Evolutionary conservation across 1,284 basidiomycete species (phyloP), one percentile per base, ranked within the genome.

Genomic region (Apiotrichum siamense): DNA sequence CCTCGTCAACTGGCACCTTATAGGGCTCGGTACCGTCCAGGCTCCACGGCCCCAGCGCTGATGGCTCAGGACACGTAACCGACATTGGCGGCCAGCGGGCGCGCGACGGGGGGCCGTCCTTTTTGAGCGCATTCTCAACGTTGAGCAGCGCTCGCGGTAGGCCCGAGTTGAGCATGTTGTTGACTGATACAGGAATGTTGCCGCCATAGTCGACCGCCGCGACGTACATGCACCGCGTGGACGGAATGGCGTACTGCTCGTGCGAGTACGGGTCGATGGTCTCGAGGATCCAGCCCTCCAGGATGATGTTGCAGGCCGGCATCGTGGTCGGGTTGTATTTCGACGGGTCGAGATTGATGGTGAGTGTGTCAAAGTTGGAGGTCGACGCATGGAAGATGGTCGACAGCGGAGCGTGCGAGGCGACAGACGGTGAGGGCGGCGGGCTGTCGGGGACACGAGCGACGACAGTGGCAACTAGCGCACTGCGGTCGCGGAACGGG

Each of bases 201-300:
- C 92, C 91, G 4, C 85, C 85, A 65, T 87, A 93, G 72, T 98
- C 93, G 50, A 96, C 80, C 0, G 90, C 87, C 6, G 87, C 83
- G 36, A 97, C 79, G 57, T 92, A 81, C 43, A 88, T 94, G 72
- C 90, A 93, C 47, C 87, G 77, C 23, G 94, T 91, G 3, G 92
- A 97, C 0, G 94, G 94, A 40, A 98, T 97, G 15, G 88, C 83
- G 67, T 93, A 94, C 62, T 90, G 92, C 70, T 96, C 91, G 54
- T 87, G 85, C 38, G 89, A 89, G 69, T 98, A 98, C 0, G 96
- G 94, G 69, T 98, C 94, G 39, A 98, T 79, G 1, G 93, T 97
- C 76, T 99, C 92, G 59, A 97, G 74, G 39, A 97, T 85, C 96
- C 96, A 99, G 1, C 88, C 94, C 62, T 97, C 92, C 3, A 99